Base-by-base conservation (phyloP, 108 stramenopile species). In the Cyclotella kingstonii region DNA sequence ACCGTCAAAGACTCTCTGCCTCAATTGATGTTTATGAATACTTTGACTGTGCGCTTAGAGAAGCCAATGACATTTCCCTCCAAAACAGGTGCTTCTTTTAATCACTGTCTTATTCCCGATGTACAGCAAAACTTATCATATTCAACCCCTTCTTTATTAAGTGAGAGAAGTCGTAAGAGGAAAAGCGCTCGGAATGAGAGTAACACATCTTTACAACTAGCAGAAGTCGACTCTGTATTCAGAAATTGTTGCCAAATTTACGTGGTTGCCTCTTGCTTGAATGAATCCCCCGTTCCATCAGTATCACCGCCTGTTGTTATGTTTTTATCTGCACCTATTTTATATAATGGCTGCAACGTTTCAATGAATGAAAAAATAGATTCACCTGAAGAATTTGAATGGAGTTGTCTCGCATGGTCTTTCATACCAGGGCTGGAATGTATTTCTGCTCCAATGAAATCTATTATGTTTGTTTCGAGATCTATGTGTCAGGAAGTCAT, bases 191-290 rank as follows among this genome's bases (percentile, higher is more conserved):
- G 60, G 36, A 35, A 49, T 19, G 35, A 54, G 30, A 45, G 9
- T 9, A 28, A 54, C 11, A 34, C n/a, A 28, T 28, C 35, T 33
- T n/a, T 17, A 21, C 51, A 8, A 26, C 14, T 25, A 2, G 28
- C 6, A 49, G 29, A 12, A 51, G 17, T 45, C 38, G 2, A 42
- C 17, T 28, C 31, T 28, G 45, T 15, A 45, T 14, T 21, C 17
- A 12, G 43, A 29, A 22, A 25, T n/a, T n/a, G n/a, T n/a, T n/a
- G n/a, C n/a, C n/a, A n/a, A n/a, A 46, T 64, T 25, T 60, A 73
- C 44, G 56, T 64, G n/a, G 57, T 73, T 73, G 71, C 71, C 34
- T 59, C 71, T 9, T 63, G 38, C 34, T 48, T 70, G 38, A 65
- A 53, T 31, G 63, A 29, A 14, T 48, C 34, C 40, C n/a, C 63